A percentile compares a stretch with the other conserved stretches of the same genome.
These are phyloP conservation scores for Diaporthe humulicola DNA, from an alignment of 2,329 filamentous ascomycete genomes.

Conservation along the genomic window DNA sequence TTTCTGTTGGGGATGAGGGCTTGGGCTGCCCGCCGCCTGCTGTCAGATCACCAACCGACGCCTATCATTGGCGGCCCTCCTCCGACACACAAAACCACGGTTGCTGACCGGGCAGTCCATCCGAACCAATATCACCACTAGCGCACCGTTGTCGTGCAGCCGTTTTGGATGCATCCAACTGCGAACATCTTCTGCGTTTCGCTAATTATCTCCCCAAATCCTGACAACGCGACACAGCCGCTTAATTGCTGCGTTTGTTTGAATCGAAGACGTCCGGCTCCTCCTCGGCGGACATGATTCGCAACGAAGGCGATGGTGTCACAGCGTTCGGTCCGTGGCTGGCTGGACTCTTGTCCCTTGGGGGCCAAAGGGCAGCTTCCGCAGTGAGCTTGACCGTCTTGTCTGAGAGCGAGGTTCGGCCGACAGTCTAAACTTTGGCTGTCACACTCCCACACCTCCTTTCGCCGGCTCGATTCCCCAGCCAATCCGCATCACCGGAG, in stretches of 20 bases:
- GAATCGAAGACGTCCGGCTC: not conserved
- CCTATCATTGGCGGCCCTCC: constrained; percentile 14
- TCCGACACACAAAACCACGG: constrained; percentile 6
- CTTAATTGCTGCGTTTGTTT: not conserved
- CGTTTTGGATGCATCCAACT: not conserved
- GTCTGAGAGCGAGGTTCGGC: constrained; percentile 3
- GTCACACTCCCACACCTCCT: constrained; percentile 19
- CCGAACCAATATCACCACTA: constrained; percentile 21
- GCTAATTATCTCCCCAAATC: not conserved
- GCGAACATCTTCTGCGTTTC: too few relatives aligned
- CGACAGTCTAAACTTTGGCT: constrained; percentile 6
- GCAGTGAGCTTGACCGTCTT: constrained; percentile 23
- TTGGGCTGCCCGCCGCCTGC: not conserved
- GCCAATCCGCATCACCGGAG: constrained; percentile 10
- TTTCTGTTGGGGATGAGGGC: constrained; percentile 27
- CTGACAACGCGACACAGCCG: not conserved
- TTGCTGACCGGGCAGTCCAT: constrained; percentile 24
- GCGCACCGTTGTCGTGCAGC: not conserved
- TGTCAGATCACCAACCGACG: not conserved
- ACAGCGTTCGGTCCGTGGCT: constrained; percentile 14
- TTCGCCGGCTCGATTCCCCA: constrained; percentile 18
- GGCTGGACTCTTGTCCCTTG: not conserved
- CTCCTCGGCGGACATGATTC: constrained; percentile 3
- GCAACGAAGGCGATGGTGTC: not conserved
- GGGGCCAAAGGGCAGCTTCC: not conserved